These are phyloP conservation scores for Aquanectria penicillioides DNA, from an alignment of 2,329 filamentous ascomycete genomes.

Conservation along the genomic window DNA sequence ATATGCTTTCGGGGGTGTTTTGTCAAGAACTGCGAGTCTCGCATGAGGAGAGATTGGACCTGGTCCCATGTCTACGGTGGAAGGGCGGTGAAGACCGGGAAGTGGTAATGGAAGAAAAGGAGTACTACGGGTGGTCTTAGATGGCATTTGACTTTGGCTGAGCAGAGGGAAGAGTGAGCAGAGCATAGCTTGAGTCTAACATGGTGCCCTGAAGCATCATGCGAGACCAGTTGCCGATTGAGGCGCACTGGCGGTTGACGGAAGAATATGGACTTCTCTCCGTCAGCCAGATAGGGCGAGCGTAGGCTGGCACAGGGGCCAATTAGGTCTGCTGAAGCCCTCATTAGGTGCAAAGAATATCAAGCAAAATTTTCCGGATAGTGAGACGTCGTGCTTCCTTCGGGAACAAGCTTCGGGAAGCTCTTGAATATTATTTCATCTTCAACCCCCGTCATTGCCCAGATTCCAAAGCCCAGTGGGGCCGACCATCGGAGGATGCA, in stretches of 20 bases:
- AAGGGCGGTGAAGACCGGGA: conserved; percentile 39
- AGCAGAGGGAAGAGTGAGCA: conserved; percentile 1
- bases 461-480: conserved; percentile 5
- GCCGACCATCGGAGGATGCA: conserved; percentile 22
- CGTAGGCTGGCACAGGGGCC: not conserved
- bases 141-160: conserved; percentile 6
- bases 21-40: conserved; percentile 39
- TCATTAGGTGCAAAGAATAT: no score
- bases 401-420: not conserved
- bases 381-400: not conserved
- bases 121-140: conserved; percentile 24
- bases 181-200: no score
- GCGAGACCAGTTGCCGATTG: not conserved
- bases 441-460: not conserved
- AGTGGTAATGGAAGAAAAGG: conserved; percentile 41
- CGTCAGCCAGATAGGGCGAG: not conserved
- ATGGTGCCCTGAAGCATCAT: not conserved
- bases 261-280: not conserved
- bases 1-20: conserved; percentile 50
- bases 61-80: conserved; percentile 50
- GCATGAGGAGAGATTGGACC: conserved; percentile 43
- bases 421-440: not conserved
- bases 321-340: not conserved
- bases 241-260: not conserved
- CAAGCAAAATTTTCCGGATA: not conserved